Evolutionary conservation across 2,329 filamentous ascomycete genomes (phyloP), one percentile per base, ranked within the genome.

Genomic region (Colletotrichum sp.): DNA sequence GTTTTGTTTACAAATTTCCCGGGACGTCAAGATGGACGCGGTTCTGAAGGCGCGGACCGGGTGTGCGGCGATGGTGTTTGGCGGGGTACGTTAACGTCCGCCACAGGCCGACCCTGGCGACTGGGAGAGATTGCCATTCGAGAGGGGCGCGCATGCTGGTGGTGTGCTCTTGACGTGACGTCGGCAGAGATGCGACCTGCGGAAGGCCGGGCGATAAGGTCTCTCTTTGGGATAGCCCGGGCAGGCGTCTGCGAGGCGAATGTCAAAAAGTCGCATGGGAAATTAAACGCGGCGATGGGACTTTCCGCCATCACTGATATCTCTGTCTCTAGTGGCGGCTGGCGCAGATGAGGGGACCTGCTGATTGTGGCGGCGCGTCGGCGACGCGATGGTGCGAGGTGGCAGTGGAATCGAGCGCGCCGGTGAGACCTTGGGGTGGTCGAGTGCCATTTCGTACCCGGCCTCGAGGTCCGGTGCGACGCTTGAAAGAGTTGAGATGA

Each of bases 1-100:
- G 62, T 72, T 72, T 75, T 72, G 68, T 72, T 72, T 72, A 75
- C 70, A 44, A 73, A 75, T 75, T 52, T 75, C 70, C 57, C 22
- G 26, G 55, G 60, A 73, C 36, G 44, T 68, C 57, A 36, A 28
- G 26, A 60, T 52, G 63, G 57, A 68, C 73, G 57, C 70, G 69
- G 64, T 68, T 16, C n/a, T 52, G 26, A 64, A 44, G 57, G 57
- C 73, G 69, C 73, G 44, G 39, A 44, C 64, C 63, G 73, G 32
- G 57, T 68, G n/a, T 16, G 39, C 34, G 62, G 66, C 24, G 63
- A 67, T 32, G 62, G 63, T 26, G 69, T 59, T n/a, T 62, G 55
- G 68, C 72, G 69, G 63, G 73, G 73, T 72, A 59, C 9, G 55
- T 52, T 36, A 48, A 22, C 13, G 28, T 32, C 68, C 68, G 28